Evolutionary conservation across 1,284 basidiomycete genomes (phyloP), one percentile per base, ranked within the genome.

Genomic region (Leccinum pachyderme): DNA sequence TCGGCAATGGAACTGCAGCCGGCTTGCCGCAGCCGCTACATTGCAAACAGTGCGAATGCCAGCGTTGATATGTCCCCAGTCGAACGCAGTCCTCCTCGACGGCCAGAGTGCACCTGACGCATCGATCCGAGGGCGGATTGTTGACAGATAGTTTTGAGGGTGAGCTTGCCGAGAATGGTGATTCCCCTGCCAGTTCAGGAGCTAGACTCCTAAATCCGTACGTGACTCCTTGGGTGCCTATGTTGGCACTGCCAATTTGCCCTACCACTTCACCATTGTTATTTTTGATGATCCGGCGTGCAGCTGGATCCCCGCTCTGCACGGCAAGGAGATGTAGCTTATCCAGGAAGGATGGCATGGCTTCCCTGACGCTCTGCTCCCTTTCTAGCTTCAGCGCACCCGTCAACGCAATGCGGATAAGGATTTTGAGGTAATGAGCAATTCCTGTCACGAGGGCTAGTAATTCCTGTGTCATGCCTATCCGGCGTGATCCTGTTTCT

Each of bases 341-440:
- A 63, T 94, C 93, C 57, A 99, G 82, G 77, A 98, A 98, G 53
- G 85, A 87, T 5, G 86, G 77, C 80, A 99, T 91, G 0, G 95
- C 94, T 55, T 89, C 86, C 33, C 83, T 80, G 52, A 92, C 86
- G 59, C 79, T 82, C 65, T 92, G 84, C 66, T 99, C 96, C 57
- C 95, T 81, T 72, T 99, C 97, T 45, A 99, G 82, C 73, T 93
- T 97, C 61, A 99, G 82, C 3, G 95, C 93, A 18, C 95, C 95
- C 0, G 97, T 98, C 45, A 99, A 79, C 7, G 97, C 95, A 59
- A 99, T 98, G 49, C 96, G 90, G 65, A 99, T 99, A 52, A 99
- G 84, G 71, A 99, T 98, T 78, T 99, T 99, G 71, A 99, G 87
- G 73, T 99, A 99, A 74, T 99, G 96, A 4, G 96, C 96, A 29